A percentile compares a stretch with the other conserved stretches of the same genome.
These are phyloP conservation scores for Clarireedia monteithiana DNA, from an alignment of 2,329 filamentous ascomycete genomes.

Conservation along the genomic window DNA sequence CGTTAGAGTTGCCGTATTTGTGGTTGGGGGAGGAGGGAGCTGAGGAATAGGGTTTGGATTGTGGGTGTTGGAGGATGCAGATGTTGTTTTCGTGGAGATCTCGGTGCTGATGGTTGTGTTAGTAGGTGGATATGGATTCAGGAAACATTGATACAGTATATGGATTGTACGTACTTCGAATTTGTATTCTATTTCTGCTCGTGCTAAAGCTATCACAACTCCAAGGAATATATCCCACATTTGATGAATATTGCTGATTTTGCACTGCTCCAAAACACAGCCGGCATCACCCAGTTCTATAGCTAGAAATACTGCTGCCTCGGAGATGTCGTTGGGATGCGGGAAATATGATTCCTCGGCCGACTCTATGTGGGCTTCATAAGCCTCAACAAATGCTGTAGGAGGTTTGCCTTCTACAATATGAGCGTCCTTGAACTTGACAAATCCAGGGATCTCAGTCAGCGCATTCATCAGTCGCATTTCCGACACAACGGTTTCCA, in stretches of 20 bases:
- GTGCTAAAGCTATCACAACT: conserved; percentile 50
- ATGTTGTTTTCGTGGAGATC: conserved; percentile 60
- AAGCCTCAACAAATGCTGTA: conserved; percentile 48
- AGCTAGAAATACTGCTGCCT: conserved; percentile 50
- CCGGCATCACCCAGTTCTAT: conserved; percentile 58
- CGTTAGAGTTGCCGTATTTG: conserved; percentile 50
- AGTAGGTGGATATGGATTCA: background rate
- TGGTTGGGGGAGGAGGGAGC: conserved; percentile 13
- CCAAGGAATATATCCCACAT: conserved; percentile 58
- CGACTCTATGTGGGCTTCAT: background rate
- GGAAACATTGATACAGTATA: background rate
- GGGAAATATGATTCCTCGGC: conserved; percentile 48
- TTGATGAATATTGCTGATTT: conserved; percentile 40
- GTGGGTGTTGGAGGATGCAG: conserved; percentile 37
- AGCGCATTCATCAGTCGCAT: conserved; percentile 56
- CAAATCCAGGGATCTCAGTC: conserved; percentile 56
- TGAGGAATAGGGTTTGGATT: background rate
- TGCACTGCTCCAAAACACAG: conserved; percentile 49
- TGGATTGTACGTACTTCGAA: conserved; percentile 44
- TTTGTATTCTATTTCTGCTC: conserved; percentile 48
- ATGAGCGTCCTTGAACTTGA: conserved; percentile 58
- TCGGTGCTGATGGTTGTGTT: conserved; percentile 40
- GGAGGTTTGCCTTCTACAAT: conserved; percentile 49
- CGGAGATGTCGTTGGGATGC: conserved; percentile 50
- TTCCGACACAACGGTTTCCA: conserved; percentile 49